Evolutionary conservation across 2,329 filamentous ascomycete species (phyloP).

Genomic region (Aspergillus sp.): DNA sequence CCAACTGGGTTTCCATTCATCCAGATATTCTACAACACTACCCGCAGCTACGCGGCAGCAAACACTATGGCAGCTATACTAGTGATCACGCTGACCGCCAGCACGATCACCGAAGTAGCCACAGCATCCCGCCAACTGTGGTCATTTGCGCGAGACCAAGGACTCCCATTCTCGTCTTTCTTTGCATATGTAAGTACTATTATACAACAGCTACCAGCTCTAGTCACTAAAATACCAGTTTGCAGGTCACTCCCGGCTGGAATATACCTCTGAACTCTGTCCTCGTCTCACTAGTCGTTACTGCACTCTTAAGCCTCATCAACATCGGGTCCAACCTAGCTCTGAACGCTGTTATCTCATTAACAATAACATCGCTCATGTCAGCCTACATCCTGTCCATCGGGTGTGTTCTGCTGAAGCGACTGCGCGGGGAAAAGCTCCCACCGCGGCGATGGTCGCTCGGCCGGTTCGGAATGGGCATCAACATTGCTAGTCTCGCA

Average conservation of each 20-base stretch:
- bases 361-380: conserved; percentile 45
- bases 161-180: conserved; percentile 42
- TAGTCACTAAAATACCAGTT: no score
- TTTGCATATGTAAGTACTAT: conserved; percentile 38
- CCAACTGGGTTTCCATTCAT: conserved; percentile 61
- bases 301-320: conserved; percentile 52
- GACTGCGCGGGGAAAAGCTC: conserved; percentile 44
- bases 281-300: conserved; percentile 47
- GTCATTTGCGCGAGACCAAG: conserved; percentile 53
- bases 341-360: conserved; percentile 47
- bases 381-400: conserved; percentile 51
- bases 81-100: conserved; percentile 51
- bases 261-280: conserved; percentile 53
- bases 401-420: conserved; percentile 49
- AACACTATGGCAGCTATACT: conserved; percentile 55
- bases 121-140: conserved; percentile 60
- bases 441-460: conserved; percentile 50
- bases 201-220: no score
- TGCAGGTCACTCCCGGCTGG: conserved; percentile 32
- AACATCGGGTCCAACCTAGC: conserved; percentile 53
- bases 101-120: conserved; percentile 56
- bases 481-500: conserved; percentile 45
- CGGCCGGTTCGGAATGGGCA: conserved; percentile 46
- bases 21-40: conserved; percentile 57
- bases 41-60: conserved; percentile 51